Percentiles rank a stretch among this genome's conserved stretches.
Evolutionary conservation across 2,329 filamentous ascomycete genomes (phyloP).

Genomic region (Phoma sp.): DNA sequence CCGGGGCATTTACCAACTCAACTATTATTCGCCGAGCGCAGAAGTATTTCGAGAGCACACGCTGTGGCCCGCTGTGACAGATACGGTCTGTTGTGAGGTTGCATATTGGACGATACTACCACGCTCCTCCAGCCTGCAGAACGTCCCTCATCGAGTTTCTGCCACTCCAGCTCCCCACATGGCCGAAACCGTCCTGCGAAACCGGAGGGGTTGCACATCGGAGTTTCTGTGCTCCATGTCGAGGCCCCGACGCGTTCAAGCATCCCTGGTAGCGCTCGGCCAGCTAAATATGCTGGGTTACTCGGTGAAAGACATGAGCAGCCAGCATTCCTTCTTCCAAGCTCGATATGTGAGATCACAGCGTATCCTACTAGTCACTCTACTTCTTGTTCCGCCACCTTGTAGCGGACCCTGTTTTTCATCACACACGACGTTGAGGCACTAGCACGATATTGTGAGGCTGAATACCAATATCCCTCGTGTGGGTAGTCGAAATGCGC

Average conservation of each 20-base stretch:
- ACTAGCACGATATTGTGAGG: conserved; percentile 10
- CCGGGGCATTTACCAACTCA: neutral
- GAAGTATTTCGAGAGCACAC: neutral
- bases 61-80: neutral
- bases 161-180: conserved; percentile 18
- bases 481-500: neutral
- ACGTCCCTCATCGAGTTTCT: conserved; percentile 2
- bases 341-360: too few relatives aligned
- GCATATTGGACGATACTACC: neutral
- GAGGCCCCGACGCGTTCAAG: neutral
- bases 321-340: neutral
- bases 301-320: neutral
- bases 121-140: neutral
- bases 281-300: neutral
- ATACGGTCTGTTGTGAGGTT: neutral
- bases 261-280: neutral
- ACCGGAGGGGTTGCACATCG: conserved; percentile 17
- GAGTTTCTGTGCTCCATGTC: conserved; percentile 1
- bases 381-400: neutral
- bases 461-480: conserved; percentile 11
- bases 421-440: conserved; percentile 12
- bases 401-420: conserved; percentile 17
- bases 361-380: neutral
- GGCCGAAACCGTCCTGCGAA: too few relatives aligned
- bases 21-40: neutral